Evolutionary conservation across 305 asterid genomes (phyloP).

Genomic region (Galium porrigens): DNA sequence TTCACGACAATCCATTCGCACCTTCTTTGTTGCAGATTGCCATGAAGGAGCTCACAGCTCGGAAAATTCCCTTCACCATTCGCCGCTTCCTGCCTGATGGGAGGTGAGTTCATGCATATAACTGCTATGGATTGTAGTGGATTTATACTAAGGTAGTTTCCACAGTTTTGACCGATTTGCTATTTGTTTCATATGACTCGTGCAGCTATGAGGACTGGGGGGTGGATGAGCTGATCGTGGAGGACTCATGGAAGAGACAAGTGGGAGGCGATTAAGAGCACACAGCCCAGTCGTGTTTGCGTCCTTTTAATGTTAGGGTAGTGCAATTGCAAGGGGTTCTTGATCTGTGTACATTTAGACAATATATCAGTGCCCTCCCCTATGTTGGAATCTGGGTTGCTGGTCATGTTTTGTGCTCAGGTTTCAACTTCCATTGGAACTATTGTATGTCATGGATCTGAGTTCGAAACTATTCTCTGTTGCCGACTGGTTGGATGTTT

Average conservation of each 20-base stretch:
- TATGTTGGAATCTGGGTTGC: background rate
- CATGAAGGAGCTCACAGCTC: slow-evolving; percentile 72
- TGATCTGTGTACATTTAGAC: background rate
- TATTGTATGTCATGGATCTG: background rate
- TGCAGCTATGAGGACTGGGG: slow-evolving; percentile 89
- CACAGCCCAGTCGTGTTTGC: background rate
- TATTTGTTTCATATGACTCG: background rate
- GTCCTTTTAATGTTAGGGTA: background rate
- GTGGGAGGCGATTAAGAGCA: slow-evolving; percentile 58
- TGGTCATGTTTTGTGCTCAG: background rate
- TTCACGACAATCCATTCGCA: background rate
- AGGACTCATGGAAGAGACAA: slow-evolving; percentile 90
- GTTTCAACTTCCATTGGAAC: background rate
- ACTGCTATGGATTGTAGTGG: background rate
- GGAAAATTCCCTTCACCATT: slow-evolving; percentile 70
- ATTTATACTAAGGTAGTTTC: background rate
- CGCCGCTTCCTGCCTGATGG: slow-evolving; percentile 84
- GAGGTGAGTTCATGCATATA: slow-evolving; percentile 31
- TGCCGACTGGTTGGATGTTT: background rate
- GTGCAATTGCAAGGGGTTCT: background rate
- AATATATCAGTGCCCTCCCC: background rate
- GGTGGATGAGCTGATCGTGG: slow-evolving; percentile 79
- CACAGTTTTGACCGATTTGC: background rate
- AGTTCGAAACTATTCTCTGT: background rate
- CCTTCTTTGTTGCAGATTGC: slow-evolving; percentile 45